phyloP scores from a whole-genome alignment of 352 stramenopile species.

The Pythium rishiriense region DNA sequence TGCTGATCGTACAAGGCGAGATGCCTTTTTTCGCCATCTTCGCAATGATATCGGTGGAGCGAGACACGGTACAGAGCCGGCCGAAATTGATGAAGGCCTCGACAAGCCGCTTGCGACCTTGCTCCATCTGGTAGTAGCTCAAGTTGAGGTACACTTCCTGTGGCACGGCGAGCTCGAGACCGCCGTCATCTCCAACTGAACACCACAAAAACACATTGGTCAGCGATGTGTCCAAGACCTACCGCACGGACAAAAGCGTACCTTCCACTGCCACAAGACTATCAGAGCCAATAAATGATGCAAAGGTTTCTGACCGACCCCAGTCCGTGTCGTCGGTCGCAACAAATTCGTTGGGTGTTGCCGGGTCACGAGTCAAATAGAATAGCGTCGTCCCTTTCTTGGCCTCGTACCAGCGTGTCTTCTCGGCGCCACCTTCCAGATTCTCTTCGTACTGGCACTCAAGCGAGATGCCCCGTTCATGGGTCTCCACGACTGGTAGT shows the following conservation, averaged over 20 bases:
- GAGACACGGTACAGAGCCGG: conserved; percentile 68
- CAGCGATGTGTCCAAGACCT: too few relatives aligned
- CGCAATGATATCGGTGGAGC: conserved; percentile 53
- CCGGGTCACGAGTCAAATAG: conserved; percentile 82
- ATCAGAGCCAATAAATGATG: conserved; percentile 57
- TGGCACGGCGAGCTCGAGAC: conserved; percentile 52
- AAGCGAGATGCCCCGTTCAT: conserved; percentile 78
- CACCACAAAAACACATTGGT: too few relatives aligned
- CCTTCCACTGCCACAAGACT: conserved; percentile 74
- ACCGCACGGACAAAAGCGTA: too few relatives aligned
- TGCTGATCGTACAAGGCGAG: conserved; percentile 57
- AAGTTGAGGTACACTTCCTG: conserved; percentile 75
- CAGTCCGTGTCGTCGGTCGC: conserved; percentile 37
- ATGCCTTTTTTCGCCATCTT: conserved; percentile 77
- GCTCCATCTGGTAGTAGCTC: conserved; percentile 78
- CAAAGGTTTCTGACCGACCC: conserved; percentile 57
- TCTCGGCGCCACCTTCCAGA: conserved; percentile 70
- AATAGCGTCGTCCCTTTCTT: conserved; percentile 80
- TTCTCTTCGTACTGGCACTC: conserved; percentile 92
- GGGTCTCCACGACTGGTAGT: conserved; percentile 14
- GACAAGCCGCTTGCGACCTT: conserved; percentile 63
- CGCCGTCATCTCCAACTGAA: conserved; percentile 43
- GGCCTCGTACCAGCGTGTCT: conserved; percentile 89
- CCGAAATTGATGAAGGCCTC: conserved; percentile 71
- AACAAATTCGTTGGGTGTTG: conserved; percentile 61